These are phyloP conservation scores for Stachybotrys chartarum DNA, from an alignment of 2,329 filamentous ascomycete genomes.

Conservation along the genomic window DNA sequence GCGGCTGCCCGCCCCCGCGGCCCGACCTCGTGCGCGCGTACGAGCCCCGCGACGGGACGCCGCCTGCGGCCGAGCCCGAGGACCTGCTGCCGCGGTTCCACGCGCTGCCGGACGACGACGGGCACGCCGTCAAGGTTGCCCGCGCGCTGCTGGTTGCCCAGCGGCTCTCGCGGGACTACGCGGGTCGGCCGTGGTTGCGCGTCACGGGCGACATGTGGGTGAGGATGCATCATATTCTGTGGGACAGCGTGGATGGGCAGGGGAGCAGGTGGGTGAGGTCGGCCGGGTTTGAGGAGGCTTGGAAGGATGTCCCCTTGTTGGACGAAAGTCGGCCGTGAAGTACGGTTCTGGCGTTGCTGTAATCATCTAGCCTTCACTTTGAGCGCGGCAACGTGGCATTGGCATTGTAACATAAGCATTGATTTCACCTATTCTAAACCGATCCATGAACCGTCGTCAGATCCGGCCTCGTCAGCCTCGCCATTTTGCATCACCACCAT, in stretches of 20 bases:
- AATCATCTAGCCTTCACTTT: not conserved
- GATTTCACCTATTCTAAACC: slow-evolving; percentile 35
- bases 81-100: slow-evolving; percentile 42
- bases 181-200: slow-evolving; percentile 38
- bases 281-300: slow-evolving; percentile 58
- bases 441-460: slow-evolving; percentile 38
- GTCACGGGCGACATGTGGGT: slow-evolving; percentile 54
- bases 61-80: slow-evolving; percentile 33
- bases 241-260: slow-evolving; percentile 52
- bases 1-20: slow-evolving; percentile 53
- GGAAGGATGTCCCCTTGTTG: slow-evolving; percentile 37
- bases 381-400: not conserved
- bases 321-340: not conserved
- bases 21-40: slow-evolving; percentile 55
- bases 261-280: slow-evolving; percentile 52
- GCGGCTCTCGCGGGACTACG: slow-evolving; percentile 37
- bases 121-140: slow-evolving; percentile 71
- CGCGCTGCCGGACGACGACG: slow-evolving; percentile 58
- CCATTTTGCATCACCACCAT: slow-evolving; percentile 20
- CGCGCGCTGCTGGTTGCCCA: slow-evolving; percentile 62
- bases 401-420: slow-evolving; percentile 4
- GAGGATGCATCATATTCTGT: slow-evolving; percentile 51
- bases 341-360: not conserved
- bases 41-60: slow-evolving; percentile 37
- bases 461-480: slow-evolving; percentile 24